These are phyloP conservation scores for Xylaria telfairii DNA, from an alignment of 495 filamentous ascomycete species.

Conservation along the genomic window DNA sequence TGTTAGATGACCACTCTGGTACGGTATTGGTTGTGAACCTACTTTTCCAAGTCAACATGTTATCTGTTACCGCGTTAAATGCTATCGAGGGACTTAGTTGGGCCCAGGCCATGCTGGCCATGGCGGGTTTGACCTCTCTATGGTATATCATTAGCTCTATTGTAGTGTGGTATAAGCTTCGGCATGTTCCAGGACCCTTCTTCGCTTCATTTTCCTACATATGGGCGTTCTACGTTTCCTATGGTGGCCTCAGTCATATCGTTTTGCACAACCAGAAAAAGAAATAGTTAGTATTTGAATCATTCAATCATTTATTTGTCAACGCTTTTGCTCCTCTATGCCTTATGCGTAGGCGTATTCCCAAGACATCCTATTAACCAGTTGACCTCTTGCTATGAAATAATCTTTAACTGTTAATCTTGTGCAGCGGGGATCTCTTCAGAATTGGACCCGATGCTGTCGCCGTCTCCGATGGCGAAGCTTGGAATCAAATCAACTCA, in stretches of 20 bases:
- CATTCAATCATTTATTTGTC: background rate
- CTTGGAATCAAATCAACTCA: background rate
- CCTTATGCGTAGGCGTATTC: background rate
- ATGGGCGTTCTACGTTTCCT: slow-evolving; percentile 4
- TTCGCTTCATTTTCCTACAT: slow-evolving; percentile 16
- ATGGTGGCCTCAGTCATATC: background rate
- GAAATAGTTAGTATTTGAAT: background rate
- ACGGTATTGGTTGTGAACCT: background rate
- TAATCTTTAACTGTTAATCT: background rate
- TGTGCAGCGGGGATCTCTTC: background rate
- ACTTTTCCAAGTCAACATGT: background rate
- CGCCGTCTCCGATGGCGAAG: background rate
- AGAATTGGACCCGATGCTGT: slow-evolving; percentile 11
- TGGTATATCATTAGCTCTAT: slow-evolving; percentile 13
- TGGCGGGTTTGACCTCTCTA: background rate
- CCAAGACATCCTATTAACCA: too few relatives aligned
- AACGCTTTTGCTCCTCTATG: background rate
- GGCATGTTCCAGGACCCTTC: slow-evolving; percentile 17
- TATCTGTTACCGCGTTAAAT: background rate
- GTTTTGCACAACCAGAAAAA: background rate
- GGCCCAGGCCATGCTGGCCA: background rate
- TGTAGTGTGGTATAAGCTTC: slow-evolving; percentile 13
- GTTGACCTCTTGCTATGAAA: background rate
- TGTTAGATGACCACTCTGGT: background rate
- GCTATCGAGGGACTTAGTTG: background rate